These are phyloP conservation scores for Stagonosporopsis rhizophila DNA, from an alignment of 2,329 filamentous ascomycete genomes.

Conservation along the genomic window DNA sequence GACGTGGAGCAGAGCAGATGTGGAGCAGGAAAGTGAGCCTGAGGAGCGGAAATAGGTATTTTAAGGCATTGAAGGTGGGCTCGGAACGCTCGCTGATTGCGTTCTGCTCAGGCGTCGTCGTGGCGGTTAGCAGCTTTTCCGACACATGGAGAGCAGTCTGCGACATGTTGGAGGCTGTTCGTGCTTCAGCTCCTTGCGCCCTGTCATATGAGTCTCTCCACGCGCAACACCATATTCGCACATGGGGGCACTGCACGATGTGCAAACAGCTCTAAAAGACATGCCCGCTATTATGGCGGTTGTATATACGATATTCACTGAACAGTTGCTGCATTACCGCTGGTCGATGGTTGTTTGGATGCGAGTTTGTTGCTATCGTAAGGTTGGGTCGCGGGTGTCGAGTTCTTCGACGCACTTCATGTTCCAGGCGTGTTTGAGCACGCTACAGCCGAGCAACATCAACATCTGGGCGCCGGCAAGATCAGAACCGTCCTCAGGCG, in stretches of 20 bases:
- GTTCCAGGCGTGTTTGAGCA: constrained; percentile 48
- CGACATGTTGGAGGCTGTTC: constrained; percentile 46
- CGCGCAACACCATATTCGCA: constrained; percentile 1
- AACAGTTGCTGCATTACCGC: neutral
- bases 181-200: constrained; percentile 46
- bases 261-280: neutral
- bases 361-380: constrained; percentile 20
- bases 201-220: constrained; percentile 28
- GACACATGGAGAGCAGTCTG: constrained; percentile 43
- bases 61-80: constrained; percentile 48
- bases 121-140: constrained; percentile 41
- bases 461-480: constrained; percentile 21
- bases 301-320: too few relatives aligned
- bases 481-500: constrained; percentile 23
- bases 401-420: constrained; percentile 40
- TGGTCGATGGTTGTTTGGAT: neutral
- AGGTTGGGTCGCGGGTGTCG: constrained; percentile 27
- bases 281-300: neutral
- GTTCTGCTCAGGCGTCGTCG: constrained; percentile 31
- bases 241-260: neutral
- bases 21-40: constrained; percentile 40
- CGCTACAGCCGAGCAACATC: constrained; percentile 31
- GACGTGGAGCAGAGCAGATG: constrained; percentile 40
- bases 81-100: constrained; percentile 33
- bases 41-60: constrained; percentile 42